A percentile compares a stretch with the other conserved stretches of the same genome.
Evolutionary conservation across 1,139 yeast species (phyloP).

Genomic region (Pichia norvegensis): DNA sequence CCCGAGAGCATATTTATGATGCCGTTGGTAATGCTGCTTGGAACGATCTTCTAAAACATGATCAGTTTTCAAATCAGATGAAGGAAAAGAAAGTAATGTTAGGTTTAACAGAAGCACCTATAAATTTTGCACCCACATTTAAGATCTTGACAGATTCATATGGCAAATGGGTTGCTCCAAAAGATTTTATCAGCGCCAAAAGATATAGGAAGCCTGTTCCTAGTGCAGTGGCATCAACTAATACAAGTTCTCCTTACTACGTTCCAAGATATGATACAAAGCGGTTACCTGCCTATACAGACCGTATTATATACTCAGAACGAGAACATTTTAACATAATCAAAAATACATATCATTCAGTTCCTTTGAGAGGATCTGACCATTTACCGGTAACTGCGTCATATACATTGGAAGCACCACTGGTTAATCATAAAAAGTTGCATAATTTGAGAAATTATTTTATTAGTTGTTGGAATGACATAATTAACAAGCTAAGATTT

Average conservation of each 20-base stretch:
- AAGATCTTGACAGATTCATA: slow-evolving; percentile 41
- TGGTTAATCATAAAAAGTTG: slow-evolving; percentile 36
- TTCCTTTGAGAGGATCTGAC: slow-evolving; percentile 48
- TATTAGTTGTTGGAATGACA: slow-evolving; percentile 15
- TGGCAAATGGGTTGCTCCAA: slow-evolving; percentile 6
- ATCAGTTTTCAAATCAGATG: slow-evolving; percentile 51
- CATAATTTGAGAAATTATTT: slow-evolving; percentile 13
- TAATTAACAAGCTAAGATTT: slow-evolving; percentile 17
- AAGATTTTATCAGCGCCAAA: not conserved
- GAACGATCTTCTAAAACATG: slow-evolving; percentile 44
- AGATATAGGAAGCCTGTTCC: slow-evolving; percentile 9
- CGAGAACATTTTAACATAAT: slow-evolving; percentile 29
- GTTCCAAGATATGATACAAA: slow-evolving; percentile 41
- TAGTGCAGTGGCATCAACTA: no score
- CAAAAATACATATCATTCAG: slow-evolving; percentile 35
- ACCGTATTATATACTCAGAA: slow-evolving; percentile 46
- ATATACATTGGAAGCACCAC: slow-evolving; percentile 38
- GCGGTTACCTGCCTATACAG: slow-evolving; percentile 77
- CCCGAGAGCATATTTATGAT: slow-evolving; percentile 7
- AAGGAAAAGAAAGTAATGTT: slow-evolving; percentile 46
- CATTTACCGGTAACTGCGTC: slow-evolving; percentile 65
- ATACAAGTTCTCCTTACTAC: slow-evolving; percentile 18
- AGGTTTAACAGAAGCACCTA: slow-evolving; percentile 57
- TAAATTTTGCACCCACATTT: slow-evolving; percentile 70
- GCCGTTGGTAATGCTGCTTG: slow-evolving; percentile 21